phyloP scores from a whole-genome alignment of 1,139 yeast species.

The Lipomyces yarrowii region DNA sequence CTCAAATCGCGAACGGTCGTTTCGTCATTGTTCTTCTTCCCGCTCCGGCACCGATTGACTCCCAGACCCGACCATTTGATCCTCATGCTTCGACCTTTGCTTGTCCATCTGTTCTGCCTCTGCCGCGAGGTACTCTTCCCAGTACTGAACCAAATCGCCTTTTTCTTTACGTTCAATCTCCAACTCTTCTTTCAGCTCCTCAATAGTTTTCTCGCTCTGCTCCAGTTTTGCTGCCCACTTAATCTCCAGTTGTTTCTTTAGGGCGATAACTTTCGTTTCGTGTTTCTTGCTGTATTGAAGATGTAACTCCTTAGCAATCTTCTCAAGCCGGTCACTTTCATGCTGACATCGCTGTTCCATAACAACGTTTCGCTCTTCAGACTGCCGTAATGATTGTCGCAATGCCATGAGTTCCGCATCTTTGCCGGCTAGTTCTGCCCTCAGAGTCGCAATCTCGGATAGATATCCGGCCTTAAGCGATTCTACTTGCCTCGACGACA shows the following conservation, averaged over 20 bases:
- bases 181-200: constrained; percentile 50
- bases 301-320: constrained; percentile 66
- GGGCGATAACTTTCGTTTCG: constrained; percentile 59
- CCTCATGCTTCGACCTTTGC: background rate
- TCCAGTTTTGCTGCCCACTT: constrained; percentile 52
- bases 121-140: constrained; percentile 48
- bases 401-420: constrained; percentile 37
- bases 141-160: constrained; percentile 54
- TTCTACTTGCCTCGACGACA: constrained; percentile 17
- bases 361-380: constrained; percentile 42
- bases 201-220: constrained; percentile 49
- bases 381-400: constrained; percentile 32
- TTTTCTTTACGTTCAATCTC: constrained; percentile 57
- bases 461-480: constrained; percentile 30
- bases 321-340: constrained; percentile 50
- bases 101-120: constrained; percentile 19
- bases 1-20: background rate
- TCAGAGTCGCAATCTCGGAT: constrained; percentile 36
- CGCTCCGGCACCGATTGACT: background rate
- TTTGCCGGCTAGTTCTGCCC: constrained; percentile 38
- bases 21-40: background rate
- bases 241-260: constrained; percentile 56
- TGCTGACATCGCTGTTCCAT: constrained; percentile 47
- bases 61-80: background rate
- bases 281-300: constrained; percentile 71